Base-by-base conservation (phyloP, 2,329 filamentous ascomycete species). In the Plectosphaerella cucumerina region DNA sequence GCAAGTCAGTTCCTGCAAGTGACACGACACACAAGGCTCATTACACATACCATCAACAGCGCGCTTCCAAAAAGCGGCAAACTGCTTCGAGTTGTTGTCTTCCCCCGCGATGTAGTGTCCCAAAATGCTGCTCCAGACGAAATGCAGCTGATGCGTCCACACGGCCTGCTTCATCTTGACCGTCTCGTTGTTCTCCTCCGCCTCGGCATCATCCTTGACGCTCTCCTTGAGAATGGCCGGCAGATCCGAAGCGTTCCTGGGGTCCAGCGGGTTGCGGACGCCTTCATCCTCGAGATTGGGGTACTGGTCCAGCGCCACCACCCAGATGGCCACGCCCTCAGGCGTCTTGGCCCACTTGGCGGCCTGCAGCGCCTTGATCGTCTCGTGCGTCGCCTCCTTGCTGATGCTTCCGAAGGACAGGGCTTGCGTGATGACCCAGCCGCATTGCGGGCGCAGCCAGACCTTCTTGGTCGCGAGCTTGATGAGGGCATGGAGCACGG, bases 241-340 rank as follows among this genome's bases (percentile, higher is more conserved):
- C 42, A 97, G 74, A 44, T 82, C 78, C 5, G 78, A 73, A 20
- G 89, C 76, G 48, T 91, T 86, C 57, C 86, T 84, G 4, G 77
- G 73, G 15, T 83, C 80, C 44, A 97, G 68, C 2, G 91, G 92
- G 60, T 94, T 84, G 47, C 82, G 79, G 91, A 92, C 96, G 2
- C 89, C 77, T 56, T 87, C 85, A 22, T 78, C 74, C 47, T 82
- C 80, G 50, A 87, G 74, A 8, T 79, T 72, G 0, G 86, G 81
- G 59, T 89, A 90, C 18, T 72, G 73, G 48, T 80, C 78, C 54
- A 81, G 77, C 2, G 87, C 80, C 5, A 82, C 80, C 31, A 97
- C 75, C 91, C 92, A 97, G 51, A 97, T 82, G 1, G 90, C 90
- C 20, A 97, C 84, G 6, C 92, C 93, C 65, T 97, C 93, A 0